Conservation (phyloP, 169 alveolate genomes). For the Blepharisma undulans region DNA sequence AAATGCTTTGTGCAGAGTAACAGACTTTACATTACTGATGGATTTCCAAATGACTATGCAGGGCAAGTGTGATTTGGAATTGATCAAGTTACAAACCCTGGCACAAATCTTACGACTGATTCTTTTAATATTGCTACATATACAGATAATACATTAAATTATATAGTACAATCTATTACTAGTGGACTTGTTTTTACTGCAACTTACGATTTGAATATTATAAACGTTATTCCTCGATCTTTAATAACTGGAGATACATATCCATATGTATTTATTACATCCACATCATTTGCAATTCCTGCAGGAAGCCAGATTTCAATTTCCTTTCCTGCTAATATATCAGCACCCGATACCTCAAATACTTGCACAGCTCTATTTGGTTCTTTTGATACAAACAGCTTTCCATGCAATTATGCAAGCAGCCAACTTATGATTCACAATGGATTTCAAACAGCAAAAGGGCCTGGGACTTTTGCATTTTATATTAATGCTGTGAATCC, state of each 20-base stretch:
- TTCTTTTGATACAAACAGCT: no score
- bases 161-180: background rate
- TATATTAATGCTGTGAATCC: slow-evolving; percentile 3
- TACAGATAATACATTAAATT: background rate
- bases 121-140: background rate
- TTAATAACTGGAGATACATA: background rate
- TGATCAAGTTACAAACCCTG: slow-evolving; percentile 1
- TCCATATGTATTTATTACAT: background rate
- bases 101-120: background rate
- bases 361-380: no score
- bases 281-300: background rate
- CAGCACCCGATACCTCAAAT: no score
- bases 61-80: background rate
- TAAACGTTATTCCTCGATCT: background rate
- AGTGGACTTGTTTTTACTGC: slow-evolving; percentile 11
- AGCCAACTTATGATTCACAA: no score
- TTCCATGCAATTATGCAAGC: no score
- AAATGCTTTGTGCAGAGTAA: background rate
- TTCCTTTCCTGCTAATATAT: background rate
- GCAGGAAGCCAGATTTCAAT: background rate
- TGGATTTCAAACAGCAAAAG: no score
- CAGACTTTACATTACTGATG: background rate
- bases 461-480: background rate
- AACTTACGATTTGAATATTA: background rate
- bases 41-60: background rate